Evolutionary conservation across 192 early-diverging fungal genomes (phyloP), one percentile per base, ranked within the genome.

Genomic region (Martensiomyces pterosporus): DNA sequence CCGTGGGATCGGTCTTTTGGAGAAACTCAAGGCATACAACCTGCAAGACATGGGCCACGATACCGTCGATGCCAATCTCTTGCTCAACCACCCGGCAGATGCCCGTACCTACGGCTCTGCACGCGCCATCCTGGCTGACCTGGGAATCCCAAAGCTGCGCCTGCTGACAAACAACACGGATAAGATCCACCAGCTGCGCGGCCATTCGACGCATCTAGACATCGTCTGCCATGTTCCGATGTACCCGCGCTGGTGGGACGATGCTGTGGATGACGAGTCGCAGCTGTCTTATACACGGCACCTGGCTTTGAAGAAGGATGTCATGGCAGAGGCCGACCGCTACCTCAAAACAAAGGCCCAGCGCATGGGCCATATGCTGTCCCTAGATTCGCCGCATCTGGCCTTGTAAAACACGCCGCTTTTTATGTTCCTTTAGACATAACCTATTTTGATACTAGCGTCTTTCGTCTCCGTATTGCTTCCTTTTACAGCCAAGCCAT

Each of bases 11-110:
- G 95, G 95, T 3, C 64, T 98, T 49, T 61, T 82, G 23, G 92
- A 98, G 39, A 98, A 98, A 66, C 74, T 98, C 47, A 85, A 90
- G 60, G 95, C 95, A 9, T 98, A 98, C 66, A 98, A 98, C 60
- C 71, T 98, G 24, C 93, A 95, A 53, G 95, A 98, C 67, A 72
- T 89, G 49, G 95, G 95, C 23, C 86, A 92, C 54, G 93, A 98
- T 59, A 98, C 95, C 0, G 83, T 93, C 19, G 81, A 82, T 34
- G 95, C 95, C 37, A 98, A 98, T 53, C 40, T 95, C 16, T 57
- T 92, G 37, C 71, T 98, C 21, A 84, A 91, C 59, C 91, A 94
- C 52, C 90, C 90, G 8, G 80, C 91, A 4, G 95, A 98, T 57
- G 88, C 86, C n/a, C 86, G 95, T n/a, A 86, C 82, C 0, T 98